Evolutionary conservation across 2,329 filamentous ascomycete genomes (phyloP), one percentile per base, ranked within the genome.

Genomic region (Kalmusia sp.): DNA sequence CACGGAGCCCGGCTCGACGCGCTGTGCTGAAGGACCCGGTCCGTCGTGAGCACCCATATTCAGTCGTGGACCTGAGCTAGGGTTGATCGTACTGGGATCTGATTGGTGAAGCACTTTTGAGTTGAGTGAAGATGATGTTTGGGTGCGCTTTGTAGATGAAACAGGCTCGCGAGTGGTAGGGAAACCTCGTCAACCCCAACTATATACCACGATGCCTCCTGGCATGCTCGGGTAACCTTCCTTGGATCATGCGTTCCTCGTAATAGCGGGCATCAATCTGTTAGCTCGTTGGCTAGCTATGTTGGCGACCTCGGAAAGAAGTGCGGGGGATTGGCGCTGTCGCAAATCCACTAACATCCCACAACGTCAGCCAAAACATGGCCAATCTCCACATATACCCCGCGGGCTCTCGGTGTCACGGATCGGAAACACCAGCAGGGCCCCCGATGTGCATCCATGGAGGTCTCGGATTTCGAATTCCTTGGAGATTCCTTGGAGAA

Each of bases 1-100:
- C 66, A 81, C 67, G 0, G 84, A 87, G 46, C 84, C 85, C 0
- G 81, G 78, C 61, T 77, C 76, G 35, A 77, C 69, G 17, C 79
- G 75, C 38, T 80, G 69, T 54, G 73, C 73, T 1, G 79, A 80
- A n/a, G 67, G 62, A 22, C 67, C 63, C 9, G 59, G 55, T 8
- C 49, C 53, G 37, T 65, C 62, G 31, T 63, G 60, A 45, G 61
- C 51, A 35, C 65, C 65, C 65, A 68, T 68, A 45, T 41, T 31
- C 55, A 37, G 41, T 19, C 19, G 27, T 24, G 40, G 33, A 12
- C 25, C 31, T 45, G 30, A 19, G 19, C 19, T 38, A 25, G 17
- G 25, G 34, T 4, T n/a, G 25, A 8, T 31, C 22, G 11, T 2
- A 19, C 15, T 22, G 14, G 27, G 15, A 25, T 31, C 3, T 14